Conservation (phyloP, 1,139 yeast species). For the Hansenula sp. region DNA sequence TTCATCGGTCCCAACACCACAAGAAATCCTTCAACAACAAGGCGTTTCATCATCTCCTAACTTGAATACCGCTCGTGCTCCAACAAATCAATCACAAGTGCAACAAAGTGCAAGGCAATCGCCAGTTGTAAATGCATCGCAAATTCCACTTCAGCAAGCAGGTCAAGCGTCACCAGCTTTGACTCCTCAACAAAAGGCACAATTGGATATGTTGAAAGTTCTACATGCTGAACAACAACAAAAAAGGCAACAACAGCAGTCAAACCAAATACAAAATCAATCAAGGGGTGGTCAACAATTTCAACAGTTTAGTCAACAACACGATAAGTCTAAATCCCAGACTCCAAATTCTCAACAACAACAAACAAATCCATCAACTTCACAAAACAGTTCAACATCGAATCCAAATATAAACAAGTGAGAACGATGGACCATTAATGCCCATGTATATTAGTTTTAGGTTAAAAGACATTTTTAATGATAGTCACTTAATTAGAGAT, state of each 20-base stretch:
- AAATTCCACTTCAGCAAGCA: background rate
- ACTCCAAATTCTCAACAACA: background rate
- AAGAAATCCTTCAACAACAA: slow-evolving; percentile 18
- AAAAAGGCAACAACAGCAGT: slow-evolving; percentile 13
- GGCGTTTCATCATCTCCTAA: slow-evolving; percentile 22
- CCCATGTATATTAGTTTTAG: too few species aligned
- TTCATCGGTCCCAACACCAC: slow-evolving; percentile 8
- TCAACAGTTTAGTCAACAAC: background rate
- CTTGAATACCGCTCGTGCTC: slow-evolving; percentile 12
- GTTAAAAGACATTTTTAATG: too few species aligned
- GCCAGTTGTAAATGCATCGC: slow-evolving; percentile 7
- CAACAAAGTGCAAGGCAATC: background rate
- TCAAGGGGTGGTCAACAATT: background rate
- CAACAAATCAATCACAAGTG: slow-evolving; percentile 15
- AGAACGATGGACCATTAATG: background rate
- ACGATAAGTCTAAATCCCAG: background rate
- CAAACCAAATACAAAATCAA: slow-evolving; percentile 1
- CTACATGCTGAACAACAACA: slow-evolving; percentile 21
- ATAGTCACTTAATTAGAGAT: too few species aligned
- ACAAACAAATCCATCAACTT: background rate
- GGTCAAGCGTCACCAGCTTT: slow-evolving; percentile 5
- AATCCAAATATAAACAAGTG: background rate
- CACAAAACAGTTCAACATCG: background rate
- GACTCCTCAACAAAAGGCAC: slow-evolving; percentile 22
- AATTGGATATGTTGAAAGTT: slow-evolving; percentile 19